Base-by-base conservation (phyloP, 768 basidiomycete genomes). In the Scleroderma citrinum region DNA sequence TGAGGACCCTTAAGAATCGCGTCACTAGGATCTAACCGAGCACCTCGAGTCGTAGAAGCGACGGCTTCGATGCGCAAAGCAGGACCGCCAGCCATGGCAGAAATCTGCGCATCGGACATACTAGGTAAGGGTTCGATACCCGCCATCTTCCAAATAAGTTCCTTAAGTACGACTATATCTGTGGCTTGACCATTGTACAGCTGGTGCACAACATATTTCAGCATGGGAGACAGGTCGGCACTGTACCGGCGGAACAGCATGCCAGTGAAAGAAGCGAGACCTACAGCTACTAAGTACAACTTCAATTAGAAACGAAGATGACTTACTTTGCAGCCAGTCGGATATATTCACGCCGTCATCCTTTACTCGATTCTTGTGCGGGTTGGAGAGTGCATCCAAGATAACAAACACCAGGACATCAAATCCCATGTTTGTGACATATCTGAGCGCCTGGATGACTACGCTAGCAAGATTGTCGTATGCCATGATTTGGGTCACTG, bases 91-190 rank as follows among this genome's bases (percentile, higher is more conserved):
- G 88, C 90, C 83, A 96, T 94, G 5, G 91, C 91, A 35, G 76
- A 66, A 45, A 98, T 82, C 65, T 98, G 94, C 0, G 83, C 75
- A 52, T 96, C 92, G 0, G 92, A 89, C 32, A 97, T 71, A 63
- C 85, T 92, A 0, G 91, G 89, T 44, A 96, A 71, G 3, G 92
- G 91, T 59, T 95, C 87, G 50, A 96, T 90, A 3, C 89, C 92
- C 5, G 92, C 87, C 92, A 97, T 95, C 63, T 92, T 90, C 78
- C 83, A 87, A 44, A 98, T 91, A 44, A 99, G 71, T 60, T 95
- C 92, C 29, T 87, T 81, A n/a, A 99, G 74, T 20, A 98, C 88
- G 19, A 93, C 78, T 38, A 97, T 83, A 59, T 98, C 93, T 11
- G 87, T 85, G 1, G 89, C 80, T 60, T 92, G 83, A 31, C 83